phyloP scores from a whole-genome alignment of 2,329 filamentous ascomycete genomes.

The Akanthomyces lecanii region DNA sequence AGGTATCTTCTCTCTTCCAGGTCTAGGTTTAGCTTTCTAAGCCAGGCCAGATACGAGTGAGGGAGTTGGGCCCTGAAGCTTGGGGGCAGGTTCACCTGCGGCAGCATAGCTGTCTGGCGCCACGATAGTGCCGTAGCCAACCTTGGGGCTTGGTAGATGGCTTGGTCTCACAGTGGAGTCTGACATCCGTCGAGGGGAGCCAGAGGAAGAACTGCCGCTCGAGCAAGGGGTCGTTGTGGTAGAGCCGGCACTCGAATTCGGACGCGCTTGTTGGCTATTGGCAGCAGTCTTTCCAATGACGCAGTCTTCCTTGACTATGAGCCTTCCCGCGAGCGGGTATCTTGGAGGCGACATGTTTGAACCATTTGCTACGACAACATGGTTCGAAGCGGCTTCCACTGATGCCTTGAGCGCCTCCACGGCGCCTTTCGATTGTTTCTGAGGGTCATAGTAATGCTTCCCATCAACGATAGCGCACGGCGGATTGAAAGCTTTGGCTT shows the following conservation, averaged over 20 bases:
- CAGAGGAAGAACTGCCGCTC: background rate
- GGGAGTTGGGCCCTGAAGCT: background rate
- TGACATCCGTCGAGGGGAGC: conserved; percentile 2
- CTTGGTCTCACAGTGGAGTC: background rate
- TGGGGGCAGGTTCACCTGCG: background rate
- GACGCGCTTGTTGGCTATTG: background rate
- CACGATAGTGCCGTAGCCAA: background rate
- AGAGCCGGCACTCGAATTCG: background rate
- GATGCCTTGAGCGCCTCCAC: conserved; percentile 26
- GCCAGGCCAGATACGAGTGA: background rate
- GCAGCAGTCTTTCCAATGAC: background rate
- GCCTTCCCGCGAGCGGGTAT: conserved; percentile 1
- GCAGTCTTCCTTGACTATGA: background rate
- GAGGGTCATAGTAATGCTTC: conserved; percentile 1
- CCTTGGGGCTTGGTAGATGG: background rate
- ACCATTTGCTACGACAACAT: conserved; percentile 21
- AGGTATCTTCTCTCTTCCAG: background rate
- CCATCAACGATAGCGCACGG: conserved; percentile 19
- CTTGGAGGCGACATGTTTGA: conserved; percentile 14
- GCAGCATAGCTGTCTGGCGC: background rate
- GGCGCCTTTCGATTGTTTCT: conserved; percentile 18
- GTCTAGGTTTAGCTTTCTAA: background rate
- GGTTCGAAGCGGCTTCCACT: conserved; percentile 23
- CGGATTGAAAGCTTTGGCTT: background rate
- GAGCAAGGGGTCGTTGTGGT: background rate